phyloP scores from a whole-genome alignment of 73 alveolate genomes.

The Urostyla sp. region DNA sequence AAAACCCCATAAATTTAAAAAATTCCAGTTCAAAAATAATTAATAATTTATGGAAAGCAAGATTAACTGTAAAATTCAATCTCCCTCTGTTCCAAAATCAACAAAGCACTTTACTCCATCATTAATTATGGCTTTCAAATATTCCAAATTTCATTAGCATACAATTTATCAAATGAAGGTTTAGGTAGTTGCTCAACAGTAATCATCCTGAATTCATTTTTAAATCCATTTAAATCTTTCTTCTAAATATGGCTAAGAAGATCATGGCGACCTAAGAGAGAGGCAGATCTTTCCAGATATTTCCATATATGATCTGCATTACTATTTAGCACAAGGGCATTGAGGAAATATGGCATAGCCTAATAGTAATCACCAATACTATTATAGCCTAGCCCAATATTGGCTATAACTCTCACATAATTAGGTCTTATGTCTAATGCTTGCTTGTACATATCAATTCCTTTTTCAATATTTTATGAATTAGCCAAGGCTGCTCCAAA shows the following conservation, averaged over 20 bases:
- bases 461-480: conserved; percentile 70
- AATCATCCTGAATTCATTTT: conserved; percentile 68
- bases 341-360: conserved; percentile 80
- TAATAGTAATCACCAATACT: conserved; percentile 65
- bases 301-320: conserved; percentile 89
- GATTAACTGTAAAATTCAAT: too few species aligned
- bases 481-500: conserved; percentile 94
- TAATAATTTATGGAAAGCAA: too few species aligned
- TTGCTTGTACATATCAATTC: conserved; percentile 76
- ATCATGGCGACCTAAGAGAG: conserved; percentile 64
- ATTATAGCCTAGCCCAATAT: conserved; percentile 87
- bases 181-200: conserved; percentile 71
- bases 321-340: conserved; percentile 86
- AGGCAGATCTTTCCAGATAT: conserved; percentile 74
- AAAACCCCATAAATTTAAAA: too few species aligned
- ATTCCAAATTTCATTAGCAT: conserved; percentile 37
- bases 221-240: conserved; percentile 50
- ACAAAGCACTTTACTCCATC: too few species aligned
- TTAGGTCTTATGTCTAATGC: conserved; percentile 92
- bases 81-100: too few species aligned
- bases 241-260: conserved; percentile 52
- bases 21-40: too few species aligned
- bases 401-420: conserved; percentile 91
- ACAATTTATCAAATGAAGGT: conserved; percentile 56
- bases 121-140: too few species aligned